Conservation (phyloP, 352 stramenopile species). For the Pythium dissimile region DNA sequence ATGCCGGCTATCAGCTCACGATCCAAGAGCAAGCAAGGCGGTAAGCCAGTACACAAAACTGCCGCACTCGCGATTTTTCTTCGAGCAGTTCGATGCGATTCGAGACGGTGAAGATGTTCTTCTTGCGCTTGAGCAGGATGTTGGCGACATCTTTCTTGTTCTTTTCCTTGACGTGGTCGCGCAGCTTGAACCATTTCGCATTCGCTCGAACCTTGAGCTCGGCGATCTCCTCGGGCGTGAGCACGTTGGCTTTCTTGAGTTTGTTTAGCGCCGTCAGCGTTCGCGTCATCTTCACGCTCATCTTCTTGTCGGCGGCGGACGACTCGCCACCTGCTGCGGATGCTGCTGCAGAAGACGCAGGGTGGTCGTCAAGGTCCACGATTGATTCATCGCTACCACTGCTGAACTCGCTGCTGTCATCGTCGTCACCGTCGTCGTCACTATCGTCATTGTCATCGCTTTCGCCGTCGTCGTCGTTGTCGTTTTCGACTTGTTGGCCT, state of each 20-base stretch:
- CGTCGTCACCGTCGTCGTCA: constrained; percentile 10
- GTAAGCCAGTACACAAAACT: no score
- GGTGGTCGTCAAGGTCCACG: constrained; percentile 10
- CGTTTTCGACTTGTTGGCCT: no score
- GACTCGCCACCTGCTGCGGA: neutral
- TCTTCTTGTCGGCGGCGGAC: constrained; percentile 3
- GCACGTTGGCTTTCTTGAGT: constrained; percentile 55
- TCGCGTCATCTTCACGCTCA: constrained; percentile 35
- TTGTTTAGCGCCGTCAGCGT: constrained; percentile 67
- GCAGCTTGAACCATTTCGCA: constrained; percentile 69
- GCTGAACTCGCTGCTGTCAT: constrained; percentile 6
- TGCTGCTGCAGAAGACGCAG: neutral
- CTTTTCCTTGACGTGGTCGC: constrained; percentile 72
- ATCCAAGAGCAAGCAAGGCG: no score
- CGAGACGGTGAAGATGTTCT: constrained; percentile 76
- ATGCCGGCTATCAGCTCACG: no score
- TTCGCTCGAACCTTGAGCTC: constrained; percentile 61
- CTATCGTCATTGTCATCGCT: constrained; percentile 15
- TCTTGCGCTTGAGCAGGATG: constrained; percentile 76
- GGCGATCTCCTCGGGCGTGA: constrained; percentile 52
- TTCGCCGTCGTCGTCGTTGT: constrained; percentile 1
- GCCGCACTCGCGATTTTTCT: constrained; percentile 63
- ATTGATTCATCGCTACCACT: constrained; percentile 22
- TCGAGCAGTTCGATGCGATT: constrained; percentile 68
- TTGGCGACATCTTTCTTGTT: constrained; percentile 74